phyloP scores from a whole-genome alignment of 257 asterid genomes.

The Przewalskia tangutica region DNA sequence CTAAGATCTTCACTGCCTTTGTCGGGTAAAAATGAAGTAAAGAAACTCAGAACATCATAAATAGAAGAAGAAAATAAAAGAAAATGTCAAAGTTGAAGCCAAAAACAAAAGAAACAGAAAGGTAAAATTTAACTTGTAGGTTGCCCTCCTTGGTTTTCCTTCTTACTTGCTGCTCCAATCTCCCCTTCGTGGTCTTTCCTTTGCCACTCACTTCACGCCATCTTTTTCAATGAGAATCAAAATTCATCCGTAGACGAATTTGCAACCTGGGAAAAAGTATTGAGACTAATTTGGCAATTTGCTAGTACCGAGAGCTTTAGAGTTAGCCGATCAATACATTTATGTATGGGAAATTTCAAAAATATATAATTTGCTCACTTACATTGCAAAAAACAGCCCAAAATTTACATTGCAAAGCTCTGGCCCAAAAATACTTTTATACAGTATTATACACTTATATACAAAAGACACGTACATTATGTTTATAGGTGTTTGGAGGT shows the following conservation, averaged over 20 bases:
- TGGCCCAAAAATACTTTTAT: no score
- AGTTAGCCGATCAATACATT: not conserved
- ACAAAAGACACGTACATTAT: no score
- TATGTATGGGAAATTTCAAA: not conserved
- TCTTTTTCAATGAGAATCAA: not conserved
- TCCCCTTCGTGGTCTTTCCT: not conserved
- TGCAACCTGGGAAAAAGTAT: not conserved
- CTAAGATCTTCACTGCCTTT: not conserved
- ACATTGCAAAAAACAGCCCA: no score
- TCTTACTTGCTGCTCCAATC: not conserved
- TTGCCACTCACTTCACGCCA: not conserved
- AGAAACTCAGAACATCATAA: not conserved
- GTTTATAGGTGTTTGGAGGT: no score
- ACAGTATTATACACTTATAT: no score
- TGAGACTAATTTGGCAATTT: not conserved
- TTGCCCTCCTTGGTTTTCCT: not conserved
- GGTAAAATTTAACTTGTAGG: not conserved
- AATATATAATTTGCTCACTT: no score
- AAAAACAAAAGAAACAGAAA: not conserved
- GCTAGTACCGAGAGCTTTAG: not conserved
- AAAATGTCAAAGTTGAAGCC: not conserved
- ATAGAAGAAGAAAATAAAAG: no score
- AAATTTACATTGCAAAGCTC: no score
- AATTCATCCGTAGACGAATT: not conserved
- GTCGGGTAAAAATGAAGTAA: not conserved